Percentiles rank a stretch among this genome's conserved stretches.
These are phyloP conservation scores for Protomyces gravidus DNA, from an alignment of 1,139 yeast species.

Conservation along the genomic window DNA sequence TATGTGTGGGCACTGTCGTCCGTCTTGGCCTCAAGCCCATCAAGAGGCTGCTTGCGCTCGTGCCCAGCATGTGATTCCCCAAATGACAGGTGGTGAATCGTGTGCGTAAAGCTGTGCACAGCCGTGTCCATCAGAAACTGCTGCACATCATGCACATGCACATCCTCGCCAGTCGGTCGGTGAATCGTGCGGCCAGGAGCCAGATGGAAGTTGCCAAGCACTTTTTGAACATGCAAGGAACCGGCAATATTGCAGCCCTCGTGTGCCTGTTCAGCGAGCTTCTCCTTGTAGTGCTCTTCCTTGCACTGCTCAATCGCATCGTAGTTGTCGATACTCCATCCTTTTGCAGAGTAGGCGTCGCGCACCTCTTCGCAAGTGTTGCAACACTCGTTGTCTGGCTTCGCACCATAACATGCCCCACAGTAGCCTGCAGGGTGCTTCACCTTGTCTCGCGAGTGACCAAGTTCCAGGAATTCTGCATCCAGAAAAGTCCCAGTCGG, in stretches of 20 bases:
- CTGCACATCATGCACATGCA: slow-evolving; percentile 66
- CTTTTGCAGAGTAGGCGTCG: slow-evolving; percentile 66
- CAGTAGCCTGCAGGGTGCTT: slow-evolving; percentile 49
- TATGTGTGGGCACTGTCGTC: slow-evolving; percentile 54
- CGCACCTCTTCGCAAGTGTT: slow-evolving; percentile 79
- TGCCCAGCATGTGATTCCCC: slow-evolving; percentile 55
- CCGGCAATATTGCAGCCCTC: slow-evolving; percentile 92
- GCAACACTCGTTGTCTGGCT: slow-evolving; percentile 56
- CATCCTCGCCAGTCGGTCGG: slow-evolving; percentile 51
- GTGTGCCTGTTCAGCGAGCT: slow-evolving; percentile 53
- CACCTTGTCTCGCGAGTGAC: slow-evolving; percentile 34
- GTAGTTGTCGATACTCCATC: slow-evolving; percentile 92
- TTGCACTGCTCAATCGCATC: slow-evolving; percentile 84
- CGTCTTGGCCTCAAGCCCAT: slow-evolving; percentile 48
- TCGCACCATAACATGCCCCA: slow-evolving; percentile 88
- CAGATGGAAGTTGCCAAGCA: slow-evolving; percentile 86
- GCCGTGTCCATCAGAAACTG: slow-evolving; percentile 55
- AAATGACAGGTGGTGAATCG: slow-evolving; percentile 74
- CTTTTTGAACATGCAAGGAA: slow-evolving; percentile 70
- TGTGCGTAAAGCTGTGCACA: slow-evolving; percentile 62
- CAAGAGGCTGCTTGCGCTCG: slow-evolving; percentile 62
- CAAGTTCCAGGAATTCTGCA: slow-evolving; percentile 37
- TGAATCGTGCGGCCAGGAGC: slow-evolving; percentile 79
- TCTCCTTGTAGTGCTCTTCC: slow-evolving; percentile 70
- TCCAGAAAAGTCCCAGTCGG: slow-evolving; percentile 45